phyloP scores from a whole-genome alignment of 108 stramenopile species.

The Licmophora abbreviata region DNA sequence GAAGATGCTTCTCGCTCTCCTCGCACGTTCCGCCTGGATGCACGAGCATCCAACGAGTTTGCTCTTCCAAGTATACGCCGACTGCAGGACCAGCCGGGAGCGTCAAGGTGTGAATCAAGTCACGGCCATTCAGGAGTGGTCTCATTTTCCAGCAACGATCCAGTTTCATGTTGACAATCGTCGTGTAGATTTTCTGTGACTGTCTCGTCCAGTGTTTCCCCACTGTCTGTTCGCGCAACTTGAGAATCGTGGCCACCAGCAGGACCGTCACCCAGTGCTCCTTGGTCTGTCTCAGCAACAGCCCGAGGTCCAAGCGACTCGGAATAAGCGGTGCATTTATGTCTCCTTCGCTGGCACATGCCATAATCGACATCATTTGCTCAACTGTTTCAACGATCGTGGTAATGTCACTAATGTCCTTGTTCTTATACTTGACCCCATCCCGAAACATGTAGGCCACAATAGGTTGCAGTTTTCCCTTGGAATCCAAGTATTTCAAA shows the following conservation, averaged over 20 bases:
- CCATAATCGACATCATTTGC: conserved; percentile 40
- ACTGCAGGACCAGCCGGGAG: conserved; percentile 57
- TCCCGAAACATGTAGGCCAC: conserved; percentile 70
- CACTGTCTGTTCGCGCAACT: conserved; percentile 22
- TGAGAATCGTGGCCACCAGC: conserved; percentile 40
- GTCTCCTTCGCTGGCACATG: background rate
- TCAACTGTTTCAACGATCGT: conserved; percentile 44
- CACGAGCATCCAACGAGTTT: conserved; percentile 67
- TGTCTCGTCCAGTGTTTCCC: background rate
- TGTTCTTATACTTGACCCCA: conserved; percentile 67
- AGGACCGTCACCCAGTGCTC: conserved; percentile 72
- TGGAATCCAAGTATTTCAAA: conserved; percentile 48
- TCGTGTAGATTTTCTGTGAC: conserved; percentile 28
- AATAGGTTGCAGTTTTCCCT: conserved; percentile 33
- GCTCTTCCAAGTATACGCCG: conserved; percentile 60
- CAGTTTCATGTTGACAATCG: conserved; percentile 34
- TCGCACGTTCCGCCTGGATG: conserved; percentile 64
- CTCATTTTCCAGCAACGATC: conserved; percentile 68
- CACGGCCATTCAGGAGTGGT: conserved; percentile 72
- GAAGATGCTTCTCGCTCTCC: conserved; percentile 48
- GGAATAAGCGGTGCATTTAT: conserved; percentile 1
- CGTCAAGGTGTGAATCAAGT: conserved; percentile 41
- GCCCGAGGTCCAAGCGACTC: conserved; percentile 47
- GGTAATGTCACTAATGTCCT: conserved; percentile 41
- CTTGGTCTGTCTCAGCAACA: conserved; percentile 53